phyloP scores from a whole-genome alignment of 2,329 filamentous ascomycete genomes.

The Aureobasidium zeae region DNA sequence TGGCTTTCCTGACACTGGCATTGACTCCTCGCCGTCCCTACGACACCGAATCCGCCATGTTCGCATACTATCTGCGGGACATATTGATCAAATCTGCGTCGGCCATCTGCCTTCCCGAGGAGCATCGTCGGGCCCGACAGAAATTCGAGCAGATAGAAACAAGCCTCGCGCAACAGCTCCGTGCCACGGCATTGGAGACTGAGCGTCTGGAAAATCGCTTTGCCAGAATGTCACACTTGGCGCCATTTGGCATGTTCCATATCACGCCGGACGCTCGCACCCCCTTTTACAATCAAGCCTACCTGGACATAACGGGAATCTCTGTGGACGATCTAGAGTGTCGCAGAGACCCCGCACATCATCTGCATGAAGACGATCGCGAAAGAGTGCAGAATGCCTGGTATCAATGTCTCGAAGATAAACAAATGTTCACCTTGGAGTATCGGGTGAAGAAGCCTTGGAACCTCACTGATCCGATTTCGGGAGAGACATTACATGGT shows the following conservation, averaged over 20 bases:
- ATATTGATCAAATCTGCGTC: constrained; percentile 22
- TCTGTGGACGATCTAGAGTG: constrained; percentile 18
- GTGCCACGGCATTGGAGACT: constrained; percentile 24
- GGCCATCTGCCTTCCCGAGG: constrained; percentile 11
- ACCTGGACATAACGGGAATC: constrained; percentile 29
- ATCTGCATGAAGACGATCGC: constrained; percentile 27
- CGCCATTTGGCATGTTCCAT: constrained; percentile 35
- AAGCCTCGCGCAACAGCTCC: constrained; percentile 30
- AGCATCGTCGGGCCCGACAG: constrained; percentile 27
- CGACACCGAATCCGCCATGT: constrained; percentile 32
- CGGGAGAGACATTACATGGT: constrained; percentile 22
- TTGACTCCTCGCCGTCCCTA: constrained; percentile 32
- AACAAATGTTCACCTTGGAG: constrained; percentile 30
- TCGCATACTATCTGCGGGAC: constrained; percentile 29
- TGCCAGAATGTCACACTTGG: constrained; percentile 31
- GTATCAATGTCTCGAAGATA: constrained; percentile 25
- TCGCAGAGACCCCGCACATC: constrained; percentile 1
- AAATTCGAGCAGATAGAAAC: constrained; percentile 31
- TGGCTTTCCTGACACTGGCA: constrained; percentile 34
- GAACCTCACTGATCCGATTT: constrained; percentile 23
- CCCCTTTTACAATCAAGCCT: constrained; percentile 34
- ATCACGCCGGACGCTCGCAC: constrained; percentile 28
- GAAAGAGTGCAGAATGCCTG: constrained; percentile 27
- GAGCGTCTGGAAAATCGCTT: constrained; percentile 32
- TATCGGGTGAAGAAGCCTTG: constrained; percentile 31